Evolutionary conservation across 441 rosid genomes (phyloP).

Genomic region (Populus hybrid): DNA sequence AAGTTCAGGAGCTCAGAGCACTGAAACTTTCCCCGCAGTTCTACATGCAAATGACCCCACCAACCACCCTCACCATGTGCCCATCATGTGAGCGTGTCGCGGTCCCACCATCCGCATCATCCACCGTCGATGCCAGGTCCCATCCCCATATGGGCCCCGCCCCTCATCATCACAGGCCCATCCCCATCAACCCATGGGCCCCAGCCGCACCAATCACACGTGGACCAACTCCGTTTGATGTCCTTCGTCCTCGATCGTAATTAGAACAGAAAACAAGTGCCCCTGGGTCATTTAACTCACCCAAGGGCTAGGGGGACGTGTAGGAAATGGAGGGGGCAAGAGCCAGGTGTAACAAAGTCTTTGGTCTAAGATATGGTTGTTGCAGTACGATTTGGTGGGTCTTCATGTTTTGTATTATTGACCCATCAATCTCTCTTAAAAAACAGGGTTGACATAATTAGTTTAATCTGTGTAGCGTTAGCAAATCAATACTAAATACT

Average conservation of each 20-base stretch:
- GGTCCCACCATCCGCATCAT: slow-evolving; percentile 45
- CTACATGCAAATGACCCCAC: slow-evolving; percentile 97
- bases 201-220: slow-evolving; percentile 21
- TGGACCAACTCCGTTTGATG: slow-evolving; percentile 36
- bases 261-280: background rate
- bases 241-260: slow-evolving; percentile 49
- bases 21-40: slow-evolving; percentile 89
- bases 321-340: slow-evolving; percentile 3
- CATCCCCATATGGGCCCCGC: slow-evolving; percentile 14
- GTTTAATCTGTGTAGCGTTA: background rate
- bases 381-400: slow-evolving; percentile 31
- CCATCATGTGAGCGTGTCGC: slow-evolving; percentile 91
- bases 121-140: slow-evolving; percentile 24
- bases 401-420: no score
- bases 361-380: slow-evolving; percentile 40
- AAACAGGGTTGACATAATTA: slow-evolving; percentile 17
- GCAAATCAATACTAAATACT: background rate
- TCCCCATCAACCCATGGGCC: slow-evolving; percentile 61
- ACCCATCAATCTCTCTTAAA: no score
- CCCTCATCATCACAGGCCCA: slow-evolving; percentile 29
- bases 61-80: slow-evolving; percentile 95
- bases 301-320: background rate
- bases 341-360: slow-evolving; percentile 11
- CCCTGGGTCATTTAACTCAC: slow-evolving; percentile 9
- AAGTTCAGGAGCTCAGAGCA: slow-evolving; percentile 85